A percentile compares a stretch with the other conserved stretches of the same genome.
These are phyloP conservation scores for Citrus australasica DNA, from an alignment of 345 rosid genomes.

Conservation along the genomic window DNA sequence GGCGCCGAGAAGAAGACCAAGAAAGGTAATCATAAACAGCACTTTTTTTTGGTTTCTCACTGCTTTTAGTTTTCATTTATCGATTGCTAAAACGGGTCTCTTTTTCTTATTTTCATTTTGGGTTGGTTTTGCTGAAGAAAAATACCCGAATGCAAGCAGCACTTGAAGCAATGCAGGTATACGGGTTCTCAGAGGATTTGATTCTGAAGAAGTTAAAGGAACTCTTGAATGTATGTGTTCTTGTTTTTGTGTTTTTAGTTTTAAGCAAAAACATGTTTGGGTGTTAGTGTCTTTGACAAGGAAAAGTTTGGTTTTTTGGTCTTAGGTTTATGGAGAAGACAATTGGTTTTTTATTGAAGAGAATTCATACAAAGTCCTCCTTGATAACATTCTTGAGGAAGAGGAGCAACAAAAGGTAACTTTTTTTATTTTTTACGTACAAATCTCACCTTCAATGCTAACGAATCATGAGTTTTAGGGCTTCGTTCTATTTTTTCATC, in stretches of 20 bases:
- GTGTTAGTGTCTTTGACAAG: neutral
- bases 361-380: conserved; percentile 27
- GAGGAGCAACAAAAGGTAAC: conserved; percentile 19
- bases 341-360: conserved; percentile 53
- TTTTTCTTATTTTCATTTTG: neutral
- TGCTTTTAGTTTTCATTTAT: neutral
- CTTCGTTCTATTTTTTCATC: neutral
- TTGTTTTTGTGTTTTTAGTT: neutral
- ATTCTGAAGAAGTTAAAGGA: conserved; percentile 23
- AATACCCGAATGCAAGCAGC: conserved; percentile 43
- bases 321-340: conserved; percentile 35
- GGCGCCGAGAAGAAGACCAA: conserved; percentile 24
- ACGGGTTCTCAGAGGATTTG: conserved; percentile 25
- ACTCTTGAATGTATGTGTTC: conserved; percentile 32
- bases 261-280: neutral
- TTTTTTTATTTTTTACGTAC: neutral
- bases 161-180: conserved; percentile 35
- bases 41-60: neutral
- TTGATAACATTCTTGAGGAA: conserved; percentile 34
- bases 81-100: neutral
- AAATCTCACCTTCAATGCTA: neutral
- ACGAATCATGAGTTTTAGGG: neutral
- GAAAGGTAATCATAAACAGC: conserved; percentile 11
- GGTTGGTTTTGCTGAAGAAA: conserved; percentile 10
- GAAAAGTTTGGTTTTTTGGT: neutral